Evolutionary conservation across 371 early-diverging fungal genomes (phyloP), one percentile per base, ranked within the genome.

Genomic region (Thermomucor indicae-seudaticae): DNA sequence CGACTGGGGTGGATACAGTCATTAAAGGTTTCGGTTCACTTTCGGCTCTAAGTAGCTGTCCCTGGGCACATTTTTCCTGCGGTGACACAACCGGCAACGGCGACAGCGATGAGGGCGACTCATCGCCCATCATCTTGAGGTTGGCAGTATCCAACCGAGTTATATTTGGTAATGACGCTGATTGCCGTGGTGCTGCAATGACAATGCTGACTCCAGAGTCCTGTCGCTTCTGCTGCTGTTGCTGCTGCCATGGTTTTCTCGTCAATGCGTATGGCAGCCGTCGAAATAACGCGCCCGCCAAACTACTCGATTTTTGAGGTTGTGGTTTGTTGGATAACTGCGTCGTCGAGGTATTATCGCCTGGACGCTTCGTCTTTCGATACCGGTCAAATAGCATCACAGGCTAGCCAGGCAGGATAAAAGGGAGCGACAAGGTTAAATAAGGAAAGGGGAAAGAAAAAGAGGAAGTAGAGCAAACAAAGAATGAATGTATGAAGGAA

Each of bases 151-250:
- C 16, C 32, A 44, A 49, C 17, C 46, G 51, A 47, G 50, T 44
- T 32, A 59, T 64, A 35, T 70, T 69, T 22, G 74, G 74, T 49
- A 70, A 48, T 8, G 70, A 70, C n/a, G 67, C 38, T 14, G 70
- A 70, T 25, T 59, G 63, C 37, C 74, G 67, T 27, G 74, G 67
- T 10, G 53, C 58, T 12, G 57, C 51, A 14, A 46, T 50, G 22
- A 44, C 20, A 14, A 52, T 34, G 38, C 42, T 43, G 28, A 54
- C 54, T 37, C 47, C 54, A 3, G 47, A 54, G 32, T 54, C 54
- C 23, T 54, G 54, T 17, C 54, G 47, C 22, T 54, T 43, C 24
- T 54, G 43, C 14, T 39, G 43, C 47, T 35, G 40, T 14, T 39
- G 43, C 47, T 35, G 40, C 10, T 51, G 47, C 49, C 60, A 55